Base-by-base conservation (phyloP, 2,329 filamentous ascomycete genomes). In the Colletotrichum limetticola region DNA sequence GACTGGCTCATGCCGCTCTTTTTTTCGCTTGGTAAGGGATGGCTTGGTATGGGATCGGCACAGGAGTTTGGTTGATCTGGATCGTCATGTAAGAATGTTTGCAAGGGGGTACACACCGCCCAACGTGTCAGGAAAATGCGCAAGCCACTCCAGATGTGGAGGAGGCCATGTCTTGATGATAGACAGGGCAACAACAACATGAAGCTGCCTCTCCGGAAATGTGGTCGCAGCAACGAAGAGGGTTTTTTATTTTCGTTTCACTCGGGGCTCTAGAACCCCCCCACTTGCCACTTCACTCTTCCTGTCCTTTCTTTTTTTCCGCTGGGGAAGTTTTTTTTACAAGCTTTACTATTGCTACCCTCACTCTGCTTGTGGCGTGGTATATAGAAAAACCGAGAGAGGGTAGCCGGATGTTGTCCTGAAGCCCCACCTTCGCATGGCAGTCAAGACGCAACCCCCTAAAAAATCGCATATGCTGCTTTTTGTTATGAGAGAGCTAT, bases 61-160 rank as follows among this genome's bases (percentile, higher is more conserved):
- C 62, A 64, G 71, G 71, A 74, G 71, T 74, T 68, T 58, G 62
- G 71, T 68, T 68, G 71, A 74, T 74, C 59, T 74, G 71, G 67
- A 65, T 69, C 63, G 71, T 71, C 62, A 74, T 72, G 68, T 71
- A 74, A 74, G 71, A 74, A 74, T 74, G 68, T 68, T 74, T 74
- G 58, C 71, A 72, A n/a, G 42, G 68, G 71, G 66, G 68, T 72
- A 72, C 42, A 68, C 71, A 57, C 71, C 68, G 68, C 62, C 62
- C 68, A 35, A 74, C 56, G 71, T 71, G 71, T 67, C 63, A 74
- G 63, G 71, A 74, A 74, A 66, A 74, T 68, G 68, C 71, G 58
- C 68, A 71, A 74, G 62, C 68, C 68, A 71, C 71, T 74, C 62
- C 71, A 58, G 28, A 37, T 42, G 66, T 66, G 71, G 71, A 73